Evolutionary conservation across 176 grass and related monocot species (phyloP).

Genomic region (Miscanthus lutarioriparius): DNA sequence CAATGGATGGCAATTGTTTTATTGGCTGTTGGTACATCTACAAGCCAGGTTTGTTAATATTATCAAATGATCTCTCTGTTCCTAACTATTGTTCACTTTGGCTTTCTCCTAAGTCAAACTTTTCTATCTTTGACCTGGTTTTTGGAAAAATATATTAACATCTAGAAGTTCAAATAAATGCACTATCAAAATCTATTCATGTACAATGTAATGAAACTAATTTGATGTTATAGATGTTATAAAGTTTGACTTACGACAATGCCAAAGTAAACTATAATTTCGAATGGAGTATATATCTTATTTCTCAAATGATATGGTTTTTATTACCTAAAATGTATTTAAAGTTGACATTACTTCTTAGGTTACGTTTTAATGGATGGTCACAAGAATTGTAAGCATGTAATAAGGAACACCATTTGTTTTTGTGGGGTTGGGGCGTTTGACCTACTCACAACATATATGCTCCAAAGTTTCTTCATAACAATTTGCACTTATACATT

Average conservation of each 20-base stretch:
- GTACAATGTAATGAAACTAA: neutral
- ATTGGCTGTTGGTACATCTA: constrained; percentile 89
- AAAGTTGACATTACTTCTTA: neutral
- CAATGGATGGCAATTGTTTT: constrained; percentile 96
- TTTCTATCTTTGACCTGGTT: neutral
- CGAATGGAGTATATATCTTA: neutral
- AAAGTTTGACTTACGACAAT: neutral
- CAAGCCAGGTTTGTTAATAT: constrained; percentile 73
- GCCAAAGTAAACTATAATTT: neutral
- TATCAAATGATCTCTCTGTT: constrained; percentile 9
- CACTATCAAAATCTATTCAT: neutral
- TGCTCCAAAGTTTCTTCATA: neutral
- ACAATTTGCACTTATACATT: neutral
- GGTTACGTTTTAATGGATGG: neutral
- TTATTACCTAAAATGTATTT: neutral
- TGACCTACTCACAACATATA: neutral
- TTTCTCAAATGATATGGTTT: neutral
- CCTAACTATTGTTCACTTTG: neutral
- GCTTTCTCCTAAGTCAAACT: neutral
- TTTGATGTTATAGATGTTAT: neutral
- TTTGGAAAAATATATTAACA: neutral
- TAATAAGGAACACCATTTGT: neutral
- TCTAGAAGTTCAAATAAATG: neutral
- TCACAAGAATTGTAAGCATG: neutral
- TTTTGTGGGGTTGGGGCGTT: neutral